phyloP scores from a whole-genome alignment of 140 eudicot genomes.

The Cichorium intybus region DNA sequence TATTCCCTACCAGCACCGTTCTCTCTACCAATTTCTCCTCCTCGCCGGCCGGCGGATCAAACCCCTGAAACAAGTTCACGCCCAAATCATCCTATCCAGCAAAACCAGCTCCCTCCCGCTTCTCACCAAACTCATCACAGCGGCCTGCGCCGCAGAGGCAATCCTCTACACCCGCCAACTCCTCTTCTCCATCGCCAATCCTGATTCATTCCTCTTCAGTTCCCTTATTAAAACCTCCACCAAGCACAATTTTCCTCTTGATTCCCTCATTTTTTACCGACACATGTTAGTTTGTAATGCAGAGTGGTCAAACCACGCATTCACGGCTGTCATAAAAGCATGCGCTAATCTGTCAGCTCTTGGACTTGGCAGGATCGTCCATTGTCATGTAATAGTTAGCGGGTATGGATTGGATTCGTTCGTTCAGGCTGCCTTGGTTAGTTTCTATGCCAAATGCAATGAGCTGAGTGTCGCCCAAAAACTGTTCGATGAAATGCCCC shows the following conservation, averaged over 20 bases:
- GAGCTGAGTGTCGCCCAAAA: slow-evolving; percentile 35
- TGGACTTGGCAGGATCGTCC: slow-evolving; percentile 38
- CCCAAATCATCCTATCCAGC: slow-evolving; percentile 42
- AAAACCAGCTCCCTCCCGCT: slow-evolving; percentile 39
- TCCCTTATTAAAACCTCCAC: slow-evolving; percentile 55
- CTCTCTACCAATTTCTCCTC: slow-evolving; percentile 41
- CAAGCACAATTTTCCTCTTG: slow-evolving; percentile 27
- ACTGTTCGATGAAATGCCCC: slow-evolving; percentile 66
- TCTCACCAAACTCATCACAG: slow-evolving; percentile 50
- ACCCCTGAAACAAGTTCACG: slow-evolving; percentile 55
- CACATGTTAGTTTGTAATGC: slow-evolving; percentile 35
- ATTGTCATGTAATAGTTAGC: slow-evolving; percentile 38
- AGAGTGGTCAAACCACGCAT: slow-evolving; percentile 36
- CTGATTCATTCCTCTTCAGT: slow-evolving; percentile 59
- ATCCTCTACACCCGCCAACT: slow-evolving; percentile 40
- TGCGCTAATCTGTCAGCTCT: slow-evolving; percentile 37
- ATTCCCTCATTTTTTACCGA: slow-evolving; percentile 42
- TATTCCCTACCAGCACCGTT: slow-evolving; percentile 6
- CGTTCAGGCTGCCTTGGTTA: slow-evolving; percentile 56
- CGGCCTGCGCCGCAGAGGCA: slow-evolving; percentile 33
- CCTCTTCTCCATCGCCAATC: slow-evolving; percentile 38
- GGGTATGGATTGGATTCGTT: slow-evolving; percentile 47
- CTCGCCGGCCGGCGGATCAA: slow-evolving; percentile 47
- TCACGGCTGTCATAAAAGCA: slow-evolving; percentile 53
- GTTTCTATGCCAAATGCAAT: slow-evolving; percentile 46